Conservation (phyloP, 257 asterid genomes). For the Solanum ossicruentum region DNA sequence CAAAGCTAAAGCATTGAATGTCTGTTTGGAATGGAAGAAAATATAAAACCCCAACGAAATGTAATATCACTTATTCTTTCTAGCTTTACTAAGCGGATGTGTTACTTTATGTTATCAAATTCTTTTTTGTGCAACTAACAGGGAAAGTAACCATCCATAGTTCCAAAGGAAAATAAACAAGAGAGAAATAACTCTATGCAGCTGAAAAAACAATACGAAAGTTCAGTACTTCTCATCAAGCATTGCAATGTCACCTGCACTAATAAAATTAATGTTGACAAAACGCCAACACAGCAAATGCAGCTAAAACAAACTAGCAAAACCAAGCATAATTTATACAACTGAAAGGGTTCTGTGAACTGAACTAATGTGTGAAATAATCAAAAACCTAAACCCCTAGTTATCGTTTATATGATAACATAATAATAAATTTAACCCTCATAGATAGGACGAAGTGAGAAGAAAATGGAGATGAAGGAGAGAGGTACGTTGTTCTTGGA, state of each 20-base stretch:
- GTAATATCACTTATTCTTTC: neutral
- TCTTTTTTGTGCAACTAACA: neutral
- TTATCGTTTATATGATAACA: neutral
- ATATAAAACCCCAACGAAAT: neutral
- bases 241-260: neutral
- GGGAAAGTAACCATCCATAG: neutral
- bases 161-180: neutral
- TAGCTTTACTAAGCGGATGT: neutral
- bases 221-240: neutral
- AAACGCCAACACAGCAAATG: neutral
- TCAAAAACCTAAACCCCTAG: neutral
- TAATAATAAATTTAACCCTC: neutral
- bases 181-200: neutral
- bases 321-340: neutral
- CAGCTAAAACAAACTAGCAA: neutral
- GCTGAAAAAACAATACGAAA: neutral
- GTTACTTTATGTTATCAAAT: neutral
- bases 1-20: neutral
- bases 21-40: neutral
- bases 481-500: slow-evolving; percentile 64
- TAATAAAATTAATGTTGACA: neutral
- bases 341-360: neutral
- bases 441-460: neutral
- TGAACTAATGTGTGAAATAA: neutral
- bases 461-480: neutral